Evolutionary conservation across 192 early-diverging fungal species (phyloP), one percentile per base, ranked within the genome.

Genomic region (Coemansia sp.): DNA sequence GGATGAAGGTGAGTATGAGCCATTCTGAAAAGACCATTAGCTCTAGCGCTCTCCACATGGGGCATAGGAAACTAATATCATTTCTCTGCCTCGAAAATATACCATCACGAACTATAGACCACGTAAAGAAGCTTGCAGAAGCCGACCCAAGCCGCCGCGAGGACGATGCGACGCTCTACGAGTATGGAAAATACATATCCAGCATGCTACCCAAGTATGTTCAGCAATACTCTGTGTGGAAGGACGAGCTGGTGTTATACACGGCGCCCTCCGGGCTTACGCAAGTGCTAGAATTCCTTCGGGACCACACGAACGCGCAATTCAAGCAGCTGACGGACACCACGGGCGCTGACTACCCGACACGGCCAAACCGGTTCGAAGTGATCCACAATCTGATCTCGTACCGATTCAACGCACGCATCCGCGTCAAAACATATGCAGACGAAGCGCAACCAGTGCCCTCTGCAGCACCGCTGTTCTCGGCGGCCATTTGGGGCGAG

Each of bases 401-500:
- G 15, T 64, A 97, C 39, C 85, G 89, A 55, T 93, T 90, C 86
- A 98, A 98, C 84, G 85, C 91, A 16, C 94, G 97, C 49, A 92
- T 99, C 84, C 90, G 95, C 57, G 92, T 99, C 67, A 99, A 99
- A 86, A 99, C 97, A 20, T 98, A 98, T 71, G 90, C 93, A 15
- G 92, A 89, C 63, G 97, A 99, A 80, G 87, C 88, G 30, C 87
- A 90, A 20, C 91, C 96, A 15, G 95, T 99, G 10, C 96, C 96
- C 9, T 96, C 94, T 4, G 75, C 93, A 39, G 90, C 92, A 7
- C 84, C 88, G 49, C 58, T 97, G 20, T 95, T 87, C 84, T 87
- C 82, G 64, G 87, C 89, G 41, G 96, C 95, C 48, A 97, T 96
- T 81, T 99, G 97, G 97, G 91, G 94, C 65, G 97, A 99, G 84